phyloP scores from a whole-genome alignment of 768 basidiomycete species.

The Cantharellus anzutake region DNA sequence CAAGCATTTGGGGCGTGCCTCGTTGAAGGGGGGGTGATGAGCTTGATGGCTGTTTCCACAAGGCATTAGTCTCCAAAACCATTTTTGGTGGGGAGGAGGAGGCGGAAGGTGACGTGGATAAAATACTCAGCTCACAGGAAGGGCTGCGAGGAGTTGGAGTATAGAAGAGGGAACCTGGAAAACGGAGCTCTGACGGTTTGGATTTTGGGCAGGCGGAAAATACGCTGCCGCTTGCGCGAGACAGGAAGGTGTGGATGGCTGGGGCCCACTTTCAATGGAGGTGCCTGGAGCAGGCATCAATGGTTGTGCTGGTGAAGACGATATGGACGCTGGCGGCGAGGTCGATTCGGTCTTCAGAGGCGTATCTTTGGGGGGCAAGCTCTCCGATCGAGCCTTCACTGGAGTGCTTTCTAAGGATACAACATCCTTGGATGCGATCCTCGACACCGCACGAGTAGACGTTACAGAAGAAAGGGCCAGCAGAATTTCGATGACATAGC shows the following conservation, averaged over 20 bases:
- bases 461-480: not conserved
- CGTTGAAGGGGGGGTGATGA: too few species aligned
- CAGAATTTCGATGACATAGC: not conserved
- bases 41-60: too few species aligned
- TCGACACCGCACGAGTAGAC: not conserved
- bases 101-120: too few species aligned
- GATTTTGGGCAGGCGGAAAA: not conserved
- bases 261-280: not conserved
- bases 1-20: too few species aligned
- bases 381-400: too few species aligned
- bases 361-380: too few species aligned
- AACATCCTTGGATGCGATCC: not conserved
- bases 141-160: too few species aligned
- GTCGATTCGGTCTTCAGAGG: not conserved
- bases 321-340: not conserved
- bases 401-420: not conserved
- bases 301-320: not conserved
- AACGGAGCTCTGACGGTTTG: not conserved
- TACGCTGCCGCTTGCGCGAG: not conserved
- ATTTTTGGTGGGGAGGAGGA: too few species aligned
- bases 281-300: not conserved
- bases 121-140: too few species aligned
- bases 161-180: too few species aligned
- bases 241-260: not conserved
- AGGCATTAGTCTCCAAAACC: too few species aligned